Evolutionary conservation across 2,329 filamentous ascomycete species (phyloP), one percentile per base, ranked within the genome.

Genomic region (Aureobasidium sp.): DNA sequence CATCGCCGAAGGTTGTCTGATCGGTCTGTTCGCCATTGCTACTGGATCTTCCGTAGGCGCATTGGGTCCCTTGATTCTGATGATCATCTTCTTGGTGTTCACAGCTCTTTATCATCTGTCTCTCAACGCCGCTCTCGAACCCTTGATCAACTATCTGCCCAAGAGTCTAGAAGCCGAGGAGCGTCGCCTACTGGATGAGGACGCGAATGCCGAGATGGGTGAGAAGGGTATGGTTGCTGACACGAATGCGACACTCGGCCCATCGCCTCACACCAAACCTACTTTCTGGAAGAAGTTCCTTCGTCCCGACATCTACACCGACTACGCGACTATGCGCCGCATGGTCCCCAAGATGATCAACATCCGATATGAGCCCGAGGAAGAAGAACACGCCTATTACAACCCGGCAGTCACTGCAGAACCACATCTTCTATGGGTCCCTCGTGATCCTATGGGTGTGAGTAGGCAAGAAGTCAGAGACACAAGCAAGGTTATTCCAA

Each of bases 381-480:
- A 83, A 1, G 83, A 87, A 69, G 77, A 79, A 11, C 80, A 88
- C 53, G 91, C 89, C 0, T 93, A 90, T 74, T 83, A 82, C 72
- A 85, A 91, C 64, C 89, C 90, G 0, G 81, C 87, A 0, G 80
- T 93, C 69, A 81, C 73, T 25, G 78, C 83, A 63, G 65, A 79
- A 66, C 74, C 82, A 1, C 88, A 89, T 1, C 75, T 90, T 31
- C 78, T 96, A n/a, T 96, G 91, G 91, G 88, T 96, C 59, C 90
- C 91, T 0, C 79, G 83, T 61, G 91, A 96, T 68, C 74, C 80
- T 1, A 82, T 85, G 25, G 88, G 90, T 10, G 82, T 96, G 43
- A 90, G 85, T 58, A 80, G 80, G 67, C 88, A 95, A 70, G 91
- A 95, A 73, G 79, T 94, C 57, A 87, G 93, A 67, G 88, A 94